A percentile compares a stretch with the other conserved stretches of the same genome.
These are phyloP conservation scores for Neurospora terricola DNA, from an alignment of 495 filamentous ascomycete genomes.

Conservation along the genomic window DNA sequence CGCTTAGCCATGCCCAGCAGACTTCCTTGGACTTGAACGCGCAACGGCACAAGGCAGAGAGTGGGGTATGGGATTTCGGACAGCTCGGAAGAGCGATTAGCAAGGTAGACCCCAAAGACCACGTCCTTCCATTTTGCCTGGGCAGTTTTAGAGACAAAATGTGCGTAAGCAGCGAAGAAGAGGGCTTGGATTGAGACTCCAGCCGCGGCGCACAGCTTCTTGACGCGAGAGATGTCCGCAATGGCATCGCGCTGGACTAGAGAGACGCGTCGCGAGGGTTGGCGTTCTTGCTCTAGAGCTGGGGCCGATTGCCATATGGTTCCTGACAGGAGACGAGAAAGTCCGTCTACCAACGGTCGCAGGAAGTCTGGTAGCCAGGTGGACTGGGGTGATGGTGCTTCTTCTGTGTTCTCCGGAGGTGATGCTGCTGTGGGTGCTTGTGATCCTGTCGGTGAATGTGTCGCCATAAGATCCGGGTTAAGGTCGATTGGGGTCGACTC, in stretches of 20 bases:
- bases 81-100: slow-evolving; percentile 23
- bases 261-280: slow-evolving; percentile 2
- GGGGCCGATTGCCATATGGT: neutral
- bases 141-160: slow-evolving; percentile 1
- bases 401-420: neutral
- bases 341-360: neutral
- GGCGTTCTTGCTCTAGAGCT: neutral
- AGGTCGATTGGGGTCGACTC: neutral
- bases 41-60: slow-evolving; percentile 31
- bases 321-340: neutral
- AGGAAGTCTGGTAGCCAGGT: neutral
- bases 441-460: neutral
- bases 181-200: slow-evolving; percentile 33
- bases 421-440: neutral
- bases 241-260: slow-evolving; percentile 10
- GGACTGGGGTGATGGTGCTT: neutral
- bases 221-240: slow-evolving; percentile 6
- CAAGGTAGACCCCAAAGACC: slow-evolving; percentile 37
- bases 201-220: slow-evolving; percentile 4
- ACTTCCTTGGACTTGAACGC: slow-evolving; percentile 11
- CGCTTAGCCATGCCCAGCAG: slow-evolving; percentile 15
- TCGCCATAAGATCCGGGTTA: neutral
- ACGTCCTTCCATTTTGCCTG: slow-evolving; percentile 7
- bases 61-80: slow-evolving; percentile 22
- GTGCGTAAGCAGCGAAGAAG: slow-evolving; percentile 34